Evolutionary conservation across 176 grass and related monocot genomes (phyloP), one percentile per base, ranked within the genome.

Genomic region (Aegilops longissima): DNA sequence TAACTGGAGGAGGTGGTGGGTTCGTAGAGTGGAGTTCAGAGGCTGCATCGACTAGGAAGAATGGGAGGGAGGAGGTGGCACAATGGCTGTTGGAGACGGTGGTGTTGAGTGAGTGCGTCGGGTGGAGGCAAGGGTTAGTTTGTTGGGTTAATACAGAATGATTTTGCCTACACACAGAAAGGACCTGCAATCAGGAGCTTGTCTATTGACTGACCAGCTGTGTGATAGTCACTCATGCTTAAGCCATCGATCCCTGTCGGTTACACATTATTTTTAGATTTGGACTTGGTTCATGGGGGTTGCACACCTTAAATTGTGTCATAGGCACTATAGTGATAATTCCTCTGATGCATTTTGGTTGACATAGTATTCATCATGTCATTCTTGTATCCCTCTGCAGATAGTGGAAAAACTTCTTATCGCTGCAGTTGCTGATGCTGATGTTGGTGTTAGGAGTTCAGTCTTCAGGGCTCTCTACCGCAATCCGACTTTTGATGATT

Each of bases 351-450:
- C 40, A 21, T 86, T 71, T 69, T 70, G 52, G 21, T 64, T 73
- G 38, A 42, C 21, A 45, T 61, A 63, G 71, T 77, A 80, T 77
- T 88, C 3, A 51, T 84, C 54, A 25, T 79, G 27, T 40, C 27
- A 18, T 65, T 91, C 33, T 73, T 89, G 40, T 51, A 62, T 89
- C 76, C 80, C 56, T 74, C 40, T 88, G 85, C 93, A 98, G 97
- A 98, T 98, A 85, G 90, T 96, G 72, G 91, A 92, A 61, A 95
- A 98, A 90, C 92, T 98, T 92, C 88, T 96, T 86, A 94, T 94
- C 80, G 90, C 97, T 68, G 97, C 94, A 77, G 97, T 98, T 74
- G 92, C 97, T 44, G 97, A 98, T 91, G 85, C 93, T 80, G 92
- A 98, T 90, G 90, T 98, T 83, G 85, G 82, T 82, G 97, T 96